These are phyloP conservation scores for Jacaranda copaia DNA, from an alignment of 257 asterid genomes.

Conservation along the genomic window DNA sequence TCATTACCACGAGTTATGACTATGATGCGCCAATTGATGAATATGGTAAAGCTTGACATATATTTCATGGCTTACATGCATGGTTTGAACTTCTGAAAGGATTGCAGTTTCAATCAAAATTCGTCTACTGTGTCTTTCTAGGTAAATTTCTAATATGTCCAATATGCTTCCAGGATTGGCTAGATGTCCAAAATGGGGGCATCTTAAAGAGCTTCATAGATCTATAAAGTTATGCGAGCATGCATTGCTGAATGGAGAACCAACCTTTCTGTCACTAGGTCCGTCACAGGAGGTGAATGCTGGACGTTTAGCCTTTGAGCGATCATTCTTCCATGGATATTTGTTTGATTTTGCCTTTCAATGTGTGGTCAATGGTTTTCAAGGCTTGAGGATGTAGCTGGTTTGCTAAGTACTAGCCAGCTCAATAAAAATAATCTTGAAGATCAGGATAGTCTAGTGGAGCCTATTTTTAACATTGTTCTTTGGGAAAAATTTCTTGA, in stretches of 20 bases:
- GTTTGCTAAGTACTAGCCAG: constrained; percentile 6
- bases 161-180: constrained; percentile 70
- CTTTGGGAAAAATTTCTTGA: background rate
- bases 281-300: constrained; percentile 76
- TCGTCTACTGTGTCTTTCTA: constrained; percentile 8
- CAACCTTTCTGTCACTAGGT: constrained; percentile 62
- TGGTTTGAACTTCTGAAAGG: constrained; percentile 24
- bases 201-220: constrained; percentile 88
- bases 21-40: constrained; percentile 97
- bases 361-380: constrained; percentile 10
- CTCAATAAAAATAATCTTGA: background rate
- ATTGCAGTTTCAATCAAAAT: constrained; percentile 12
- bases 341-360: constrained; percentile 13
- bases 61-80: constrained; percentile 8
- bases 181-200: constrained; percentile 92
- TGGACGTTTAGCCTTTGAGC: constrained; percentile 16
- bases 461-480: constrained; percentile 5
- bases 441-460: background rate
- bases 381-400: constrained; percentile 20
- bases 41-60: constrained; percentile 61
- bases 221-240: constrained; percentile 80
- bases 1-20: constrained; percentile 93
- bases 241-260: constrained; percentile 64
- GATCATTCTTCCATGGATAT: background rate
- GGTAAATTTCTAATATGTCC: constrained; percentile 33